phyloP scores from a whole-genome alignment of 352 stramenopile species.

The Globisporangium irregulare region DNA sequence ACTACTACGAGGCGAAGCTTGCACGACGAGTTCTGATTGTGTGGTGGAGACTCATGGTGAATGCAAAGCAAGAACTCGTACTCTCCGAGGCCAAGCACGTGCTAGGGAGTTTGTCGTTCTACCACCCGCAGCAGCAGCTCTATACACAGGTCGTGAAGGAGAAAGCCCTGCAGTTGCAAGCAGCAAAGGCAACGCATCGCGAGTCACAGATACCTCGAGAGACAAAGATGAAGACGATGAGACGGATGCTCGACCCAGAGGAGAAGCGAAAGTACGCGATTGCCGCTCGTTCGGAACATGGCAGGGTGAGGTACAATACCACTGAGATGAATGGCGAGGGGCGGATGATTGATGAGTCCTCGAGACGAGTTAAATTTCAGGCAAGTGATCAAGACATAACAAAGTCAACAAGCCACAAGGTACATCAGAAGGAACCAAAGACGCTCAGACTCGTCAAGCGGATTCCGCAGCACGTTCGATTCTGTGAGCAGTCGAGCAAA shows the following conservation, averaged over 20 bases:
- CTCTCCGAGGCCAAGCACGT: conserved; percentile 34
- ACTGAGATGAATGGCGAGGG: neutral
- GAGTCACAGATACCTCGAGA: conserved; percentile 5
- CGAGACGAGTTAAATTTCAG: neutral
- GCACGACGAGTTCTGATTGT: conserved; percentile 18
- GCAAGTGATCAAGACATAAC: neutral
- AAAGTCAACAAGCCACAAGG: neutral
- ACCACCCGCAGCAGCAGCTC: conserved; percentile 29
- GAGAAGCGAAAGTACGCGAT: conserved; percentile 25
- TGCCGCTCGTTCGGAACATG: neutral
- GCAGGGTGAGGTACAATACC: no score
- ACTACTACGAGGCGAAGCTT: conserved; percentile 20
- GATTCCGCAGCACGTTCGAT: neutral
- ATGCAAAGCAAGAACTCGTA: conserved; percentile 51
- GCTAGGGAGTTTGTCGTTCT: conserved; percentile 35
- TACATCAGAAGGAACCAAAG: neutral
- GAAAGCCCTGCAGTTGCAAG: neutral
- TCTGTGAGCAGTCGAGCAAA: no score
- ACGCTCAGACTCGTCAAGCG: neutral
- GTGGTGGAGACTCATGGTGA: conserved; percentile 47
- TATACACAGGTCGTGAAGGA: conserved; percentile 20
- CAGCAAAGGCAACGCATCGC: neutral
- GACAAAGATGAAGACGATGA: conserved; percentile 22
- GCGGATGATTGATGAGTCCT: neutral
- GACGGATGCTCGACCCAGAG: conserved; percentile 37